A percentile compares a stretch with the other conserved stretches of the same genome.
Evolutionary conservation across 805 yeast species (phyloP).

Genomic region (Blastobotrys attinorum): DNA sequence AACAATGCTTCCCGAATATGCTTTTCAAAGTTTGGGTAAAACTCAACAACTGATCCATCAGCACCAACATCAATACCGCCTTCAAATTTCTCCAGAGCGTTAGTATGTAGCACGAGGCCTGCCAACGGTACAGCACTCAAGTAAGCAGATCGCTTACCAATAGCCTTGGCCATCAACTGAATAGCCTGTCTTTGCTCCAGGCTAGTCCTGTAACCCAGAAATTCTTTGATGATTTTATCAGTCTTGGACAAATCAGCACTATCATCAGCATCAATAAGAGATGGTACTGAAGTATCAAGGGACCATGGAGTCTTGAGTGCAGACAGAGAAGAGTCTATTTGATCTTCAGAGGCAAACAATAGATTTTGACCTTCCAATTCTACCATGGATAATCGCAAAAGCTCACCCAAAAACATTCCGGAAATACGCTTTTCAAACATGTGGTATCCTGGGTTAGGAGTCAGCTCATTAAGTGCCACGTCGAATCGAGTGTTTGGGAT

Average conservation of each 20-base stretch:
- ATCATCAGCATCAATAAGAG: constrained; percentile 79
- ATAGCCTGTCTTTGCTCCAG: constrained; percentile 65
- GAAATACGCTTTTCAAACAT: constrained; percentile 87
- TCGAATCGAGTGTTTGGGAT: constrained; percentile 80
- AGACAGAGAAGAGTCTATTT: constrained; percentile 27
- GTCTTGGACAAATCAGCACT: constrained; percentile 45
- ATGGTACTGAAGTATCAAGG: constrained; percentile 74
- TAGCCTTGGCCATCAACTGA: constrained; percentile 66
- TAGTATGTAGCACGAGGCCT: constrained; percentile 62
- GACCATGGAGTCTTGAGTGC: constrained; percentile 60
- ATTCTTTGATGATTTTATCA: constrained; percentile 30
- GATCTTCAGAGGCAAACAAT: constrained; percentile 35
- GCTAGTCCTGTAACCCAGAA: constrained; percentile 56
- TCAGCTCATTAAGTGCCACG: constrained; percentile 54
- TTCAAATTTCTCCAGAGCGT: constrained; percentile 56
- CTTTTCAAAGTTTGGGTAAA: constrained; percentile 82
- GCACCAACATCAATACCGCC: constrained; percentile 87
- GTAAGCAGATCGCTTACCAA: constrained; percentile 83
- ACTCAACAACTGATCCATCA: constrained; percentile 91
- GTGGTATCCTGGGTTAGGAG: constrained; percentile 81
- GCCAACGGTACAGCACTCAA: constrained; percentile 86
- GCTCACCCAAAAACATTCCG: constrained; percentile 91
- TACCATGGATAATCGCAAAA: constrained; percentile 63
- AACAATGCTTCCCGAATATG: constrained; percentile 71
- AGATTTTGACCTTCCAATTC: constrained; percentile 52